A percentile compares a stretch with the other conserved stretches of the same genome.
Evolutionary conservation across 2,329 filamentous ascomycete genomes (phyloP).

Genomic region (Tolypocladium inflatum): DNA sequence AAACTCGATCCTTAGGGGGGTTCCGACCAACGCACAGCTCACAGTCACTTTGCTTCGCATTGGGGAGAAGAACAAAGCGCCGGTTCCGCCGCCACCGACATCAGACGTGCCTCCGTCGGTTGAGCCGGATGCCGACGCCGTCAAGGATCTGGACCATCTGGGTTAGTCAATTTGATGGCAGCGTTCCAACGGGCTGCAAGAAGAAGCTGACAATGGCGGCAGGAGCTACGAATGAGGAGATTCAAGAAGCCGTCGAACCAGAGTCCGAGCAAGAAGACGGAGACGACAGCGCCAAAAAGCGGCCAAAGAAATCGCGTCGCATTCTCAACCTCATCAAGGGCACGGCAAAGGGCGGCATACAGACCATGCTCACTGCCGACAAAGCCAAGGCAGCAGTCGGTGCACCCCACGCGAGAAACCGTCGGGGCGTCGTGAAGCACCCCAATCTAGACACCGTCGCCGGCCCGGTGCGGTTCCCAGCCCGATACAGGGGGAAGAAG

Average conservation of each 20-base stretch:
- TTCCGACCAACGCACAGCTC: constrained; percentile 80
- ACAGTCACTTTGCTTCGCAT: constrained; percentile 72
- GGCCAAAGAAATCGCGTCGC: constrained; percentile 28
- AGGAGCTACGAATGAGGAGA: constrained; percentile 51
- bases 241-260: constrained; percentile 49
- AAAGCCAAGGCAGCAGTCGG: constrained; percentile 55
- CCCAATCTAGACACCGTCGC: constrained; percentile 31
- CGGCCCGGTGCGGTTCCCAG: constrained; percentile 71
- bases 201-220: background rate
- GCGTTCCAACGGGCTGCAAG: background rate
- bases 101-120: constrained; percentile 24
- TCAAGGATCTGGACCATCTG: constrained; percentile 23
- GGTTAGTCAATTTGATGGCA: constrained; percentile 12
- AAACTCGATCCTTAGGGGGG: constrained; percentile 69
- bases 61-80: constrained; percentile 72
- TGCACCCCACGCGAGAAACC: constrained; percentile 53
- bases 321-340: constrained; percentile 58
- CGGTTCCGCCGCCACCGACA: constrained; percentile 52
- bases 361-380: constrained; percentile 63
- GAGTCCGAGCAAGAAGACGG: constrained; percentile 27
- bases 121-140: constrained; percentile 33
- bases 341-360: constrained; percentile 61
- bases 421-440: constrained; percentile 56
- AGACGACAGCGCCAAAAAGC: constrained; percentile 30
- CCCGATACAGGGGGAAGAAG: constrained; percentile 58